Conservation (phyloP, 139 green algal genomes). For the Coelastrella sp. region DNA sequence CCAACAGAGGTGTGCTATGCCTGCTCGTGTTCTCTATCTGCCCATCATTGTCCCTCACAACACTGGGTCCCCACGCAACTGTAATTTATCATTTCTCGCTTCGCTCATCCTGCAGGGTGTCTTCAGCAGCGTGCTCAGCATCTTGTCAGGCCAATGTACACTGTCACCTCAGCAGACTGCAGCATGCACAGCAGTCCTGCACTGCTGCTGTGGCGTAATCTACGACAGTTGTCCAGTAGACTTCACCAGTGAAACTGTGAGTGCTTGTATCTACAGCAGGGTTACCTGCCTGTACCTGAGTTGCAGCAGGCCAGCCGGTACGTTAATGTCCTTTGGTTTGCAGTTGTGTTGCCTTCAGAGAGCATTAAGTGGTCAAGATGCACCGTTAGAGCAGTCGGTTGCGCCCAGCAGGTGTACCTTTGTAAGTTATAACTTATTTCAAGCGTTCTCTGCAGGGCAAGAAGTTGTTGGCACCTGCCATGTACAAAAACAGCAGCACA, state of each 20-base stretch:
- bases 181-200: background rate
- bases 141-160: background rate
- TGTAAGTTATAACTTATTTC: background rate
- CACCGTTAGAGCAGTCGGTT: background rate
- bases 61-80: background rate
- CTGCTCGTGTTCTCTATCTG: background rate
- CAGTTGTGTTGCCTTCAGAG: background rate
- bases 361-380: background rate
- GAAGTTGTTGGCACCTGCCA: constrained; percentile 9
- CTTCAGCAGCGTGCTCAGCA: constrained; percentile 3
- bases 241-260: constrained; percentile 33
- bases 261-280: background rate
- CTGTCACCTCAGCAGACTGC: background rate
- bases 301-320: background rate
- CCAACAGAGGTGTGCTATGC: background rate
- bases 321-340: background rate
- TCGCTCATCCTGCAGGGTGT: background rate
- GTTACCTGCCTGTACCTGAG: background rate
- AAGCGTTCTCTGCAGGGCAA: background rate
- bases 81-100: background rate
- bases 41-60: background rate
- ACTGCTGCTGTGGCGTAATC: constrained; percentile 3
- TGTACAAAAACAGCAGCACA: background rate
- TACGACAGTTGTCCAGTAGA: constrained; percentile 30
- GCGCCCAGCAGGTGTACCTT: background rate